A percentile compares a stretch with the other conserved stretches of the same genome.
These are phyloP conservation scores for Umbelopsis sp. DNA, from an alignment of 371 early-diverging fungal genomes.

Conservation along the genomic window DNA sequence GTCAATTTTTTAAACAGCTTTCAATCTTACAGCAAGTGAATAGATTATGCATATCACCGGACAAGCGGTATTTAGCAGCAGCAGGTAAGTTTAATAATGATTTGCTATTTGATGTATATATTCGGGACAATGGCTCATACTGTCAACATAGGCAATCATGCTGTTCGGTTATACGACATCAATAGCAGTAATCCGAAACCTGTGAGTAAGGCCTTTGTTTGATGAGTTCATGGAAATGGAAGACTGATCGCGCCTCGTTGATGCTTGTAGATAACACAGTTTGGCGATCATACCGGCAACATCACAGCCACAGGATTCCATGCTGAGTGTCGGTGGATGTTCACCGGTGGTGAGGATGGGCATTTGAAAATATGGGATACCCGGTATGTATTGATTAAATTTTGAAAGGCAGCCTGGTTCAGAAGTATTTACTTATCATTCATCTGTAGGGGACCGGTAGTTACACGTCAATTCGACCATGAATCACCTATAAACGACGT, in stretches of 20 bases:
- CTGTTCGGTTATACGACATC: constrained; percentile 85
- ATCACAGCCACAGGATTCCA: constrained; percentile 94
- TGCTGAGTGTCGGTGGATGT: constrained; percentile 91
- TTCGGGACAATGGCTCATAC: background rate
- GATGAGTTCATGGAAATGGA: background rate
- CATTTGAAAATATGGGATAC: constrained; percentile 93
- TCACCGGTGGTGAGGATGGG: constrained; percentile 92
- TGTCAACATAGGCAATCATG: constrained; percentile 68
- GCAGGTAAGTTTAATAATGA: constrained; percentile 67
- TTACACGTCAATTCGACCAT: constrained; percentile 86
- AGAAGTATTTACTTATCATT: background rate
- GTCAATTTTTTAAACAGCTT: background rate
- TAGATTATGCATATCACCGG: constrained; percentile 89
- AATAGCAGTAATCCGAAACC: constrained; percentile 80
- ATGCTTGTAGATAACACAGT: constrained; percentile 61
- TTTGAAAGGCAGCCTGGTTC: background rate
- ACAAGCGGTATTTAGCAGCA: constrained; percentile 91
- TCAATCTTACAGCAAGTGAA: constrained; percentile 81
- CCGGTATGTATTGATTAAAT: constrained; percentile 37
- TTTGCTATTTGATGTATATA: too few relatives aligned
- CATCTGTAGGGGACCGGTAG: constrained; percentile 58
- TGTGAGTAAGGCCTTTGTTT: constrained; percentile 42
- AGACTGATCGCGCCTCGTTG: too few relatives aligned
- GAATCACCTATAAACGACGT: constrained; percentile 92
- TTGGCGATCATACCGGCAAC: constrained; percentile 90